Conservation (phyloP, 2,329 filamentous ascomycete genomes). For the Emmonsia crescens region DNA sequence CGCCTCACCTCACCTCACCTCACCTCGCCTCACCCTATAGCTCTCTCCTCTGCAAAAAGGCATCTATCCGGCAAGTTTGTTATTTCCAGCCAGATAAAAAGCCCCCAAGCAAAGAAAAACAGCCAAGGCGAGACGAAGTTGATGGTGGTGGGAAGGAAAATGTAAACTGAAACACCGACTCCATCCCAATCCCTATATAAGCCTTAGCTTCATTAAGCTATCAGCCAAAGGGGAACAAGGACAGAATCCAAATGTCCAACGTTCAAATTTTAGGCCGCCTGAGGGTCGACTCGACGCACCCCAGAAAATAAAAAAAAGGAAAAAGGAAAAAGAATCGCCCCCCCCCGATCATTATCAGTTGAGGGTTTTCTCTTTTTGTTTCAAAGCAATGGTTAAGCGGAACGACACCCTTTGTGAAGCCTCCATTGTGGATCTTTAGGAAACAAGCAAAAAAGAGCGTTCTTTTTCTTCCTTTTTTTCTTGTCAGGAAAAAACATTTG, state of each 20-base stretch:
- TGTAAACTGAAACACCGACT: not conserved
- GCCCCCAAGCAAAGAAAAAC: not conserved
- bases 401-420: slow-evolving; percentile 46
- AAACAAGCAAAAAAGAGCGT: slow-evolving; percentile 4
- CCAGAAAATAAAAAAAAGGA: not conserved
- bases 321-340: not conserved
- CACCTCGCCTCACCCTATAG: not conserved
- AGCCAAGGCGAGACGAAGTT: not conserved
- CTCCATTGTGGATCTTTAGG: slow-evolving; percentile 43
- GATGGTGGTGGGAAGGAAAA: not conserved
- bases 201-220: not conserved
- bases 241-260: not conserved
- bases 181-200: not conserved
- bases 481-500: not conserved
- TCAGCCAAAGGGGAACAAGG: not conserved
- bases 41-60: not conserved
- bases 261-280: not conserved
- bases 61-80: not conserved
- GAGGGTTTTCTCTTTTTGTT: not conserved
- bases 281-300: slow-evolving; percentile 3
- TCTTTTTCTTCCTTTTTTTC: not conserved
- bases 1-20: not conserved
- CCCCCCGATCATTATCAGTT: not conserved
- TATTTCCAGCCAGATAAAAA: not conserved
- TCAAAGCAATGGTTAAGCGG: slow-evolving; percentile 42